phyloP scores from a whole-genome alignment of 176 grass and related monocot genomes.

The Triticum timopheevii region DNA sequence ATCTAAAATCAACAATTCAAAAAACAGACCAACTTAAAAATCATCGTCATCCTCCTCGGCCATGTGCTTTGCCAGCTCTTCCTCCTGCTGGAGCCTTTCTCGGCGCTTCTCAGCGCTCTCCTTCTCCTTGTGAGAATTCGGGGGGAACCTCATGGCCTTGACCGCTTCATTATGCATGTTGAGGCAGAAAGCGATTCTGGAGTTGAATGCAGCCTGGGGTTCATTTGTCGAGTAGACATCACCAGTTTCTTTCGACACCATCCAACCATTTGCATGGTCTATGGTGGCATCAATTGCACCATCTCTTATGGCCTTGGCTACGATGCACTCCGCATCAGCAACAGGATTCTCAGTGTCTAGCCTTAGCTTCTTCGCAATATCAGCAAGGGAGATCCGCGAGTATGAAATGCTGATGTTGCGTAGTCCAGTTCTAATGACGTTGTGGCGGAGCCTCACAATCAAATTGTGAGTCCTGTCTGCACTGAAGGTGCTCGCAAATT shows the following conservation, averaged over 20 bases:
- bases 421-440: slow-evolving; percentile 81
- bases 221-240: slow-evolving; percentile 92
- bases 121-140: slow-evolving; percentile 85
- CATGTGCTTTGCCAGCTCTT: slow-evolving; percentile 88
- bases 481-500: slow-evolving; percentile 67
- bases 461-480: slow-evolving; percentile 70
- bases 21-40: slow-evolving; percentile 40
- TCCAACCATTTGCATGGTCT: slow-evolving; percentile 72
- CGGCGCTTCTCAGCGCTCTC: slow-evolving; percentile 85
- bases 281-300: slow-evolving; percentile 87
- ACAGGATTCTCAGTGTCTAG: slow-evolving; percentile 59
- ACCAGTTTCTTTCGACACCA: slow-evolving; percentile 84
- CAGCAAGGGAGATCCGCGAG: slow-evolving; percentile 75
- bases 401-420: slow-evolving; percentile 88
- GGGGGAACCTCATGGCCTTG: slow-evolving; percentile 72
- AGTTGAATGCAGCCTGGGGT: slow-evolving; percentile 79
- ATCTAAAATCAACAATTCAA: slow-evolving; percentile 2
- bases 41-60: slow-evolving; percentile 90
- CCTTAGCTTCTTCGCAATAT: slow-evolving; percentile 78
- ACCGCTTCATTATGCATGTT: slow-evolving; percentile 92
- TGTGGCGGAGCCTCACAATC: slow-evolving; percentile 79
- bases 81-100: slow-evolving; percentile 81
- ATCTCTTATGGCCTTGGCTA: slow-evolving; percentile 79
- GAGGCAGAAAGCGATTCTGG: slow-evolving; percentile 84
- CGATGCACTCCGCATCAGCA: slow-evolving; percentile 86